Evolutionary conservation across 306 rosid species (phyloP).

Genomic region (Cicer chorassanicum): DNA sequence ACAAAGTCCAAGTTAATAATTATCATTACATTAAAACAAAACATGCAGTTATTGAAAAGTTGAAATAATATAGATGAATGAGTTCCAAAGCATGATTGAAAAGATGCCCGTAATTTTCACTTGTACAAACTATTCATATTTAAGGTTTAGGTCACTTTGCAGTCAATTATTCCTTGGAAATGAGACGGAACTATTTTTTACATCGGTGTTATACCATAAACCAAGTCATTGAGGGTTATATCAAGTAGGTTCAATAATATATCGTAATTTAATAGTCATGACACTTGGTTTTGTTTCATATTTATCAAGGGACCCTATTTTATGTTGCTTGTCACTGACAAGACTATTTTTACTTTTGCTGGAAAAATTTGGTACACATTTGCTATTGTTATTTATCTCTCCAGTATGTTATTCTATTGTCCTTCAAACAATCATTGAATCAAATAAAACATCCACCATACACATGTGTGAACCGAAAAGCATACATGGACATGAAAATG

Average conservation of each 20-base stretch:
- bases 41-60: conserved; percentile 2
- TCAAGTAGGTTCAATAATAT: conserved; percentile 6
- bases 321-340: conserved; percentile 1
- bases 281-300: background rate
- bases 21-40: background rate
- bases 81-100: conserved; percentile 6
- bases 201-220: background rate
- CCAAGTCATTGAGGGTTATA: background rate
- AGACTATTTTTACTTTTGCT: too few species aligned
- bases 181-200: conserved; percentile 6
- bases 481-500: conserved; percentile 21
- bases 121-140: background rate
- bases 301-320: background rate
- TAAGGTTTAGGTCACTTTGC: conserved; percentile 16
- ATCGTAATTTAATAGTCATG: background rate
- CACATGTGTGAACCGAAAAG: background rate
- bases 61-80: conserved; percentile 4
- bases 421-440: background rate
- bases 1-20: background rate
- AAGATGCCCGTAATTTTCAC: conserved; percentile 11
- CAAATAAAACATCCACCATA: conserved; percentile 15
- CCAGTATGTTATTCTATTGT: background rate
- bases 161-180: conserved; percentile 11
- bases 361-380: too few species aligned
- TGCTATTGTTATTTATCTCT: background rate